Base-by-base conservation (phyloP, 768 basidiomycete species). In the Clathrus columnatus region DNA sequence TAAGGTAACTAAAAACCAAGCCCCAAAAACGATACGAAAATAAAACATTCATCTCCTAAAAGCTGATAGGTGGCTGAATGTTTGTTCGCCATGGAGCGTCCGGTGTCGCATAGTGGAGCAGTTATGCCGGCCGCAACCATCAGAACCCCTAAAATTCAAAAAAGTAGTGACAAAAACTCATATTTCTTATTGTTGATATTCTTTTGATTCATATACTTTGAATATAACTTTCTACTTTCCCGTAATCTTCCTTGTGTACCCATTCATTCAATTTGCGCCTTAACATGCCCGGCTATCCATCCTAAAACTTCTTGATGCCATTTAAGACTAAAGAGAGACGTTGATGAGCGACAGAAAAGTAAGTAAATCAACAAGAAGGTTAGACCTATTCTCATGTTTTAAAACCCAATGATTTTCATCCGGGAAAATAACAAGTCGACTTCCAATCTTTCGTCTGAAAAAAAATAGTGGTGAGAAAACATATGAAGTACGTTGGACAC, bases 281-380 rank as follows among this genome's bases (percentile, higher is more conserved):
- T 18, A 10, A 17, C 8, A 46, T 55, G 28, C 23, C 48, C 30
- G 1, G 54, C 81, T 59, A 96, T 85, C 91, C 91, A 98, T 57
- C 80, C 76, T 71, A 99, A 85, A 11, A 98, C 86, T 67, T 99
- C 95, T 60, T 87, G 75, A 70, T 97, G 91, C 95, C 95, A 98
- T 67, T 92, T 91, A 67, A 95, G 71, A 65, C 89, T 87, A 62
- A 29, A 52, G 28, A 42, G 21, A 23, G 23, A 50, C 36, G 49
- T 41, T 32, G 47, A 23, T 48, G 20, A 7, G 42, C 0, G 14
- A 42, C 26, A 55, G 48, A 14, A 14, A 45, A n/a, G n/a, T 11
- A 46, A 24, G 20, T 20, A 51, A 28, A 52, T 43, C 32, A 48
- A 18, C 6, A 45, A 0, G 14, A 42, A 30, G 51, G 45, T 17